These are phyloP conservation scores for Butyriboletus appendiculatus DNA, from an alignment of 1,284 basidiomycete species.

Conservation along the genomic window DNA sequence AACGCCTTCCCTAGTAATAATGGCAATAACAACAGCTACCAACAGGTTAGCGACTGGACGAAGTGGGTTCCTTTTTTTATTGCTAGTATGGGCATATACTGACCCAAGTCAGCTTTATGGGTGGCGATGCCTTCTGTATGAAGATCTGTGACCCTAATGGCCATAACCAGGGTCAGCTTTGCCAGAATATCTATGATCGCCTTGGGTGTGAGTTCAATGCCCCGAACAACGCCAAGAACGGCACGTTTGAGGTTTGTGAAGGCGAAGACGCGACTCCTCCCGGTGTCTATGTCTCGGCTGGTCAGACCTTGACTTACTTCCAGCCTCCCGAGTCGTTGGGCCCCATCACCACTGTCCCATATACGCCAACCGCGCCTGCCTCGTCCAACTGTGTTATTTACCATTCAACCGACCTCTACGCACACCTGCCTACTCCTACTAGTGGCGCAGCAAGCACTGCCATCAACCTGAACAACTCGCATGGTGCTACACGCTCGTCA, in stretches of 20 bases:
- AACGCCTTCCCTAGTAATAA: constrained; percentile 47
- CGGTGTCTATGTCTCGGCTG: constrained; percentile 38
- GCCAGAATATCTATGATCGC: constrained; percentile 66
- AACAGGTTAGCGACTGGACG: constrained; percentile 61
- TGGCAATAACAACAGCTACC: constrained; percentile 41
- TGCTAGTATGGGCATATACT: not conserved
- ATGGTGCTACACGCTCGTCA: constrained; percentile 22
- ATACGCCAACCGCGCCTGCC: constrained; percentile 57
- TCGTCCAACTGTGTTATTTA: constrained; percentile 65
- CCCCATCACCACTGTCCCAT: constrained; percentile 59
- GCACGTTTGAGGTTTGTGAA: constrained; percentile 59
- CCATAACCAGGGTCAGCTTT: constrained; percentile 51
- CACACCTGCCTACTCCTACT: constrained; percentile 24
- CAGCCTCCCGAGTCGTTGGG: constrained; percentile 64
- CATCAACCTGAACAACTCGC: constrained; percentile 15
- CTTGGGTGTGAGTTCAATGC: constrained; percentile 72
- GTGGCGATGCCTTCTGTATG: constrained; percentile 52
- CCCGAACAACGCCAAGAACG: constrained; percentile 58
- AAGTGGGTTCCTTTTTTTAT: constrained; percentile 36
- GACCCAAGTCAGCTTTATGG: constrained; percentile 52
- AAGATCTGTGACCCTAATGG: constrained; percentile 62
- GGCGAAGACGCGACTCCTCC: constrained; percentile 51
- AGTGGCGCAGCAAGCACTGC: constrained; percentile 10
- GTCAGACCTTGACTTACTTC: constrained; percentile 49
- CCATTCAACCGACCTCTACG: constrained; percentile 52